phyloP scores from a whole-genome alignment of 208 protist species.

The Trypanosomatidae sp. region DNA sequence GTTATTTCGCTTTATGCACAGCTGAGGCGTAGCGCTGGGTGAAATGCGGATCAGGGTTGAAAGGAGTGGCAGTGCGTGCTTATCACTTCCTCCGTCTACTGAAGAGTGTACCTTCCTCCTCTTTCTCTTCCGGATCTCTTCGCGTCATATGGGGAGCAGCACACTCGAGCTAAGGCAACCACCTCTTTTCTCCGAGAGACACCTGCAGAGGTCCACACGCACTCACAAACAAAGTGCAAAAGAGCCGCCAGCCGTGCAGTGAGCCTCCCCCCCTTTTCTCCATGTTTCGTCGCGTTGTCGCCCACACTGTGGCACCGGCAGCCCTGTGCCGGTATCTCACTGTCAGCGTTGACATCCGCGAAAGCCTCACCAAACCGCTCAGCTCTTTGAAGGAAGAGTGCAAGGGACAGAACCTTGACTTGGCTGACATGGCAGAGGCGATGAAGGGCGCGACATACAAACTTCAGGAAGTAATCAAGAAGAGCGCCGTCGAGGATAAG shows the following conservation, averaged over 20 bases:
- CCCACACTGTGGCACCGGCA: slow-evolving; percentile 1
- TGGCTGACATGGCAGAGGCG: slow-evolving; percentile 87
- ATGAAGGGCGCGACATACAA: slow-evolving; percentile 52
- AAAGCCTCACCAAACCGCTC: slow-evolving; percentile 76
- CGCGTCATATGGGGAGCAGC: not conserved
- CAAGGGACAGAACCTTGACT: slow-evolving; percentile 85
- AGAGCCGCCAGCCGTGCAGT: not conserved
- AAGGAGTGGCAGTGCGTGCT: not conserved
- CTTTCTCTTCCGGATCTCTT: not conserved
- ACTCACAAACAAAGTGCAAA: not conserved
- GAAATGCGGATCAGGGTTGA: not conserved
- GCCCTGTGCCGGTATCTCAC: slow-evolving; percentile 19
- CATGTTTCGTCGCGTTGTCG: slow-evolving; percentile 22
- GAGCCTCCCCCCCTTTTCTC: not conserved
- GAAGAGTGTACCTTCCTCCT: not conserved
- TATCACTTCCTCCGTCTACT: not conserved
- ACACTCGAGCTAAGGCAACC: not conserved
- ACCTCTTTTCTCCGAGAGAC: not conserved
- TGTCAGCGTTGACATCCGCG: slow-evolving; percentile 46
- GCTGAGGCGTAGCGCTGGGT: not conserved
- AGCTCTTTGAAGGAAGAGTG: slow-evolving; percentile 84
- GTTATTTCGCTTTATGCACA: not conserved
- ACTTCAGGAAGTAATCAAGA: slow-evolving; percentile 62
- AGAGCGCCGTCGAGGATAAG: slow-evolving; percentile 52
- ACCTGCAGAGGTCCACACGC: not conserved